Conservation (phyloP, 164 flowering plant species). For the Tetrastigma voinierianum region DNA sequence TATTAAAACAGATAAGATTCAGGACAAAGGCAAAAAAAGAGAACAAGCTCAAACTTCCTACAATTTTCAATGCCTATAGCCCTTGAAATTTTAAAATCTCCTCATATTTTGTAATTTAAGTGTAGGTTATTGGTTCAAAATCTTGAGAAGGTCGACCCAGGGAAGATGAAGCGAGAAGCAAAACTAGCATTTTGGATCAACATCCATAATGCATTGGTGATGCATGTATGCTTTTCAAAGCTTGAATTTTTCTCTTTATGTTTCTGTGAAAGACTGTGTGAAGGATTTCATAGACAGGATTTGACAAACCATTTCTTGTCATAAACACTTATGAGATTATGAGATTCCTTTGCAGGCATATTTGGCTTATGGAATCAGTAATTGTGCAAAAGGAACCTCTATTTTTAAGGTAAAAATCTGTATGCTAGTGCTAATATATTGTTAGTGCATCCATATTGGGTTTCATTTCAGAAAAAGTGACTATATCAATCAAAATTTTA, state of each 20-base stretch:
- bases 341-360: slow-evolving; percentile 45
- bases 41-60: neutral
- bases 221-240: slow-evolving; percentile 47
- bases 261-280: neutral
- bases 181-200: slow-evolving; percentile 74
- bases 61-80: neutral
- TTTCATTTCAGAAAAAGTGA: neutral
- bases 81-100: neutral
- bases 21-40: neutral
- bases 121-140: slow-evolving; percentile 52
- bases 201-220: slow-evolving; percentile 68
- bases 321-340: neutral
- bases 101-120: slow-evolving; percentile 3
- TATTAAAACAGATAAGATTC: neutral
- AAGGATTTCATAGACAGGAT: neutral
- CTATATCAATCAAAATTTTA: neutral
- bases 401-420: slow-evolving; percentile 40
- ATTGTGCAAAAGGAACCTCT: slow-evolving; percentile 29
- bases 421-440: neutral
- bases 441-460: neutral
- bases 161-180: slow-evolving; percentile 59
- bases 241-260: slow-evolving; percentile 2
- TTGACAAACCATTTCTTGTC: neutral
- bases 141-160: slow-evolving; percentile 58
- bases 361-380: slow-evolving; percentile 55